phyloP scores from a whole-genome alignment of 2,329 filamentous ascomycete species.

The Orbilia ellipsospora region DNA sequence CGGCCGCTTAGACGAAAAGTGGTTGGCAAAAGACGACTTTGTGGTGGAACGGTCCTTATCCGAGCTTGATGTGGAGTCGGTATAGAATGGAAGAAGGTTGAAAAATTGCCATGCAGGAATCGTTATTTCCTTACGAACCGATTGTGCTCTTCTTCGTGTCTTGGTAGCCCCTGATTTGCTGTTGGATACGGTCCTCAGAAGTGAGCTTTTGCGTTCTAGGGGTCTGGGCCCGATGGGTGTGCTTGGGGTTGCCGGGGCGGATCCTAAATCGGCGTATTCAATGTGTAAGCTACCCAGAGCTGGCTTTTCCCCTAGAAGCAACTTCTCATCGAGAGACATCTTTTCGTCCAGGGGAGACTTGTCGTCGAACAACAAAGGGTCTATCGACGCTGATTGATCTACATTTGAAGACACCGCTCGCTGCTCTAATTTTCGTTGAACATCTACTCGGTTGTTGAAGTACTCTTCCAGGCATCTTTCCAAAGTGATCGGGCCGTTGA shows the following conservation, averaged over 20 bases:
- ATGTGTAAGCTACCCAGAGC: slow-evolving; percentile 61
- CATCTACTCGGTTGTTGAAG: slow-evolving; percentile 93
- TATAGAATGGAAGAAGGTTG: slow-evolving; percentile 68
- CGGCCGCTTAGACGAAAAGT: slow-evolving; percentile 83
- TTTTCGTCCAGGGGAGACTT: slow-evolving; percentile 25
- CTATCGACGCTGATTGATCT: slow-evolving; percentile 9
- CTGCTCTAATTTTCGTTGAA: slow-evolving; percentile 78
- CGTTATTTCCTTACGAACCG: slow-evolving; percentile 78
- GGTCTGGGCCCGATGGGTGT: slow-evolving; percentile 57
- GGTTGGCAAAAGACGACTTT: slow-evolving; percentile 71
- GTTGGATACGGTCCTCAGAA: slow-evolving; percentile 60
- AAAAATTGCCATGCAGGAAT: slow-evolving; percentile 99
- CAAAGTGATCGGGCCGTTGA: slow-evolving; percentile 77
- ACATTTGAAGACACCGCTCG: slow-evolving; percentile 63
- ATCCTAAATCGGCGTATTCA: slow-evolving; percentile 64
- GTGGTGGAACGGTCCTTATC: slow-evolving; percentile 55
- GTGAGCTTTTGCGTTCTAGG: slow-evolving; percentile 48
- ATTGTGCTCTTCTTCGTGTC: slow-evolving; percentile 66
- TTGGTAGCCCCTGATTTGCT: slow-evolving; percentile 62
- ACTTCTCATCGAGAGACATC: slow-evolving; percentile 49
- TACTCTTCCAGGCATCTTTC: slow-evolving; percentile 93
- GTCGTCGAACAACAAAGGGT: slow-evolving; percentile 62
- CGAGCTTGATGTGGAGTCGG: slow-evolving; percentile 46
- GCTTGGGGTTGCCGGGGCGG: slow-evolving; percentile 56
- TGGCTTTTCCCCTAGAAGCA: slow-evolving; percentile 60